Percentiles rank a stretch among this genome's conserved stretches.
phyloP scores from a whole-genome alignment of 2,329 filamentous ascomycete genomes.

The Cyphellophora attinorum region DNA sequence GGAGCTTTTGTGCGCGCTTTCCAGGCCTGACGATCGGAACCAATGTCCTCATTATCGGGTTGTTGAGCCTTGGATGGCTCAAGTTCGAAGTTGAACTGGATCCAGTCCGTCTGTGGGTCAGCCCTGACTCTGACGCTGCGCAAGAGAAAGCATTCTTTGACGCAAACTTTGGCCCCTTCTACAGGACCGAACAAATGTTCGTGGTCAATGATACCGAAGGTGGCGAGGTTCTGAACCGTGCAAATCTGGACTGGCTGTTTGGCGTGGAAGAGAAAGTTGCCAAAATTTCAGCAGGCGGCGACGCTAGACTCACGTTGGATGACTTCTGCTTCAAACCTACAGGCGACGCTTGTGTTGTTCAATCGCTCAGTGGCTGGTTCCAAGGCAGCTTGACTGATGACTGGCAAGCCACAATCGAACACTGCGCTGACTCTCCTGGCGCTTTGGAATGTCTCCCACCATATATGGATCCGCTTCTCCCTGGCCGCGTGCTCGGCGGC shows the following conservation, averaged over 20 bases:
- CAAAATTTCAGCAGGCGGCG: conserved; percentile 59
- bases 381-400: conserved; percentile 52
- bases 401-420: conserved; percentile 64
- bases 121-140: conserved; percentile 80
- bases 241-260: conserved; percentile 90
- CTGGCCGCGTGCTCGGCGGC: conserved; percentile 77
- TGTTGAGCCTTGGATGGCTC: conserved; percentile 81
- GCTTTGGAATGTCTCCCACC: conserved; percentile 64
- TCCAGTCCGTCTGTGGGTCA: conserved; percentile 92
- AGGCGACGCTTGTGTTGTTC: conserved; percentile 79
- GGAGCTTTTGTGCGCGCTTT: conserved; percentile 70
- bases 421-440: conserved; percentile 71
- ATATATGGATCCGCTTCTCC: conserved; percentile 80
- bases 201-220: conserved; percentile 74
- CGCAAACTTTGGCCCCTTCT: conserved; percentile 86
- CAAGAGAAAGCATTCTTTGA: conserved; percentile 94
- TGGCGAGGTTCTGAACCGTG: conserved; percentile 68
- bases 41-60: conserved; percentile 63
- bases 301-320: conserved; percentile 60
- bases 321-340: conserved; percentile 94
- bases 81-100: conserved; percentile 83
- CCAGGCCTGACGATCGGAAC: conserved; percentile 71
- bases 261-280: conserved; percentile 72
- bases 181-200: conserved; percentile 86
- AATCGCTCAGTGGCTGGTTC: conserved; percentile 88